These are phyloP conservation scores for Apiospora malaysiana DNA, from an alignment of 2,329 filamentous ascomycete genomes.

Conservation along the genomic window DNA sequence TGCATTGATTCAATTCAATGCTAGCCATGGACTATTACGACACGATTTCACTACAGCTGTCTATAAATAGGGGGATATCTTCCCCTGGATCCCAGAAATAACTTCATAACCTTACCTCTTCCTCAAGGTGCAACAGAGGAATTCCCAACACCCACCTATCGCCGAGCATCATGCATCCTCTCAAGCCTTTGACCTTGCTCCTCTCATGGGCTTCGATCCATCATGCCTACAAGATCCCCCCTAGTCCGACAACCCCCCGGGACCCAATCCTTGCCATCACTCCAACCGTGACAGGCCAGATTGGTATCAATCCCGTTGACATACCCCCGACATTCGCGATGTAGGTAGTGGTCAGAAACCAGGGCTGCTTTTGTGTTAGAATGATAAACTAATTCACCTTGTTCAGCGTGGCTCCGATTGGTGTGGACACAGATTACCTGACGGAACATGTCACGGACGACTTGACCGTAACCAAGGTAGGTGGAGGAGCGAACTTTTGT, in stretches of 20 bases:
- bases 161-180: neutral
- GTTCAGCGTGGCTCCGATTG: neutral
- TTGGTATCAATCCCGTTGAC: constrained; percentile 6
- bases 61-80: neutral
- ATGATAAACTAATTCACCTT: neutral
- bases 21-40: too few species aligned
- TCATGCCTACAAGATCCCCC: neutral
- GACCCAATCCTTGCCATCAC: neutral
- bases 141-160: neutral
- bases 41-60: too few species aligned
- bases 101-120: neutral
- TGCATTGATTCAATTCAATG: too few species aligned
- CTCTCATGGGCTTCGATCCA: neutral
- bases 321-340: neutral
- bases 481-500: too few species aligned
- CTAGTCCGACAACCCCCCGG: neutral
- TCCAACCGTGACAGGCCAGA: neutral
- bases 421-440: neutral
- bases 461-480: neutral
- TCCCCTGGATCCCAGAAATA: neutral
- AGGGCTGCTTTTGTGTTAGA: too few species aligned
- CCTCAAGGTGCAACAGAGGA: neutral
- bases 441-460: neutral
- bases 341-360: neutral
- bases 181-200: neutral